These are phyloP conservation scores for Globisporangium radiosum DNA, from an alignment of 352 stramenopile genomes.

Conservation along the genomic window DNA sequence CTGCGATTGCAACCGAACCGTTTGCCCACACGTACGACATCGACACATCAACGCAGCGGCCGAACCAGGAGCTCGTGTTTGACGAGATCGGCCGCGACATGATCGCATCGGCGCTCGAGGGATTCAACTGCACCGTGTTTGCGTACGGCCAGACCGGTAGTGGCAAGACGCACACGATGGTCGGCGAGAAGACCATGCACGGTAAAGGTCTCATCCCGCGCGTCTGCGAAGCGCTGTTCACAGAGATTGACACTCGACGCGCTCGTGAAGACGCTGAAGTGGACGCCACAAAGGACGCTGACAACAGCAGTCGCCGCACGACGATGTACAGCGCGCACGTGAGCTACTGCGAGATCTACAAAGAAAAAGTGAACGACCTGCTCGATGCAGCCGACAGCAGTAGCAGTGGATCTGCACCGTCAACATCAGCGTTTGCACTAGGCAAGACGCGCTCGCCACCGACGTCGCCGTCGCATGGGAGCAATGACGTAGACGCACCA, in stretches of 20 bases:
- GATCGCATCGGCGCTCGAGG: conserved; percentile 66
- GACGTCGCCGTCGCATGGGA: conserved; percentile 12
- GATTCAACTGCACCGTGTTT: conserved; percentile 81
- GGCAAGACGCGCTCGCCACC: conserved; percentile 25
- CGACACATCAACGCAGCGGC: conserved; percentile 28
- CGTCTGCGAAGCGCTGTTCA: conserved; percentile 75
- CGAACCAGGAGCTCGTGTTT: conserved; percentile 74
- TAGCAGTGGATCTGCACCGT: not conserved
- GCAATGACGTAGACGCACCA: not conserved
- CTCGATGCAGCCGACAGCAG: conserved; percentile 24
- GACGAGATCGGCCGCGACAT: conserved; percentile 66
- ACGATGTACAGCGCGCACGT: conserved; percentile 54
- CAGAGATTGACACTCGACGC: conserved; percentile 45
- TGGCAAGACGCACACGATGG: conserved; percentile 83
- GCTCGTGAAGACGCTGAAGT: conserved; percentile 14
- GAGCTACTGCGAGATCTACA: conserved; percentile 87
- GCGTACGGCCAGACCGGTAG: conserved; percentile 79
- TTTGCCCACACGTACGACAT: conserved; percentile 35
- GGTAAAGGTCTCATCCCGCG: conserved; percentile 74
- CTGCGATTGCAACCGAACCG: conserved; percentile 24
- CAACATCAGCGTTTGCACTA: not conserved
- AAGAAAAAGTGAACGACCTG: conserved; percentile 84
- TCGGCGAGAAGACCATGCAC: conserved; percentile 49
- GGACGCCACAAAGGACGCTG: conserved; percentile 7
- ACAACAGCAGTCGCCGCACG: not conserved